Evolutionary conservation across 768 basidiomycete species (phyloP), one percentile per base, ranked within the genome.

Genomic region (Kwoniella sp.): DNA sequence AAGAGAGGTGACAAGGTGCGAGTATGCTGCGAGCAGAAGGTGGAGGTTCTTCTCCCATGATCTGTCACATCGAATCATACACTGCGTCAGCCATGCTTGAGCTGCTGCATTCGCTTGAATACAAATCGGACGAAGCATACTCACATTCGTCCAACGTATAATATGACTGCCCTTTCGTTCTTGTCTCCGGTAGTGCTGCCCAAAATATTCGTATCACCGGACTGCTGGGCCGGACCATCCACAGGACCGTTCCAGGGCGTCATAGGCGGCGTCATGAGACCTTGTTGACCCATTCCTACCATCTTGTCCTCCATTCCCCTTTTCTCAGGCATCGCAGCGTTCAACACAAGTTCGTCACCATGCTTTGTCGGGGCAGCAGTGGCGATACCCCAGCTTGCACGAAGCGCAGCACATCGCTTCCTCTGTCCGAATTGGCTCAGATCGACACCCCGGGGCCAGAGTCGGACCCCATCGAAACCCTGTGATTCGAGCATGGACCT

Each of bases 31-130:
- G n/a, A 83, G 74, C 12, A 83, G 71, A 2, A 83, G 74, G 15
- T 78, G 76, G 1, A 83, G 78, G 69, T 83, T 83, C 71, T 83
- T 83, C 72, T 83, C 83, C 80, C 80, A 82, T 12, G 78, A 81
- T 21, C 78, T 78, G 40, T 17, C 33, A 27, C 6, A 22, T 22
- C 9, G 47, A 15, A 58, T 47, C 46, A 46, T 21, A 26, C 25
- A 47, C 26, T 10, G 46, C 19, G 13, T 44, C 21, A 33, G 44
- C 30, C 21, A 21, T n/a, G 25, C n/a, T n/a, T n/a, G n/a, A n/a
- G n/a, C n/a, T n/a, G n/a, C n/a, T n/a, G n/a, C n/a, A n/a, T n/a
- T n/a, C n/a, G n/a, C n/a, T n/a, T n/a, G n/a, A n/a, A n/a, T n/a
- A n/a, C n/a, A n/a, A n/a, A n/a, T n/a, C n/a, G n/a, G n/a, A n/a